phyloP scores from a whole-genome alignment of 345 rosid genomes.

The Barbarea vulgaris region DNA sequence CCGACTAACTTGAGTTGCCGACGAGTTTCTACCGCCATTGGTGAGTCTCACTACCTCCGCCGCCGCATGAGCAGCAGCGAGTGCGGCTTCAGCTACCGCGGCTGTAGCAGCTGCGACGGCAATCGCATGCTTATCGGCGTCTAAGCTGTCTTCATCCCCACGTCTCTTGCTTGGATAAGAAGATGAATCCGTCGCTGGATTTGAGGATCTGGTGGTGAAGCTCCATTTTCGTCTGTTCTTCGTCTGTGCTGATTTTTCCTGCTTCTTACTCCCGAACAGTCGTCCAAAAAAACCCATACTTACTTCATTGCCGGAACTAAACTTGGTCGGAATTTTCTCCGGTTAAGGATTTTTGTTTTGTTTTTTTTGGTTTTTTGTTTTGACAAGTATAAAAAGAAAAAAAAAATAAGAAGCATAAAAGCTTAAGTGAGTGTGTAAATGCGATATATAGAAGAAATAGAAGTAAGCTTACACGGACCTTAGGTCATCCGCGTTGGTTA shows the following conservation, averaged over 20 bases:
- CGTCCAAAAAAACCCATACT: slow-evolving; percentile 74
- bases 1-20: slow-evolving; percentile 24
- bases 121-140: slow-evolving; percentile 76
- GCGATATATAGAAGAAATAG: slow-evolving; percentile 19
- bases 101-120: slow-evolving; percentile 95
- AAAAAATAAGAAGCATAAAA: background rate
- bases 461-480: slow-evolving; percentile 9
- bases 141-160: slow-evolving; percentile 41
- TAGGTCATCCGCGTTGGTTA: slow-evolving; percentile 16
- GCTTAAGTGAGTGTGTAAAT: slow-evolving; percentile 10
- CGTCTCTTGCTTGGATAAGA: slow-evolving; percentile 31
- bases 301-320: slow-evolving; percentile 42
- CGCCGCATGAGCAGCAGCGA: slow-evolving; percentile 92
- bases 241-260: slow-evolving; percentile 29
- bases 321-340: slow-evolving; percentile 3
- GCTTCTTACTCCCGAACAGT: slow-evolving; percentile 62
- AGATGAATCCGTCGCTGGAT: slow-evolving; percentile 35
- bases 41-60: slow-evolving; percentile 93
- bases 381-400: background rate
- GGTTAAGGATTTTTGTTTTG: background rate
- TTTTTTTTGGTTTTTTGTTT: background rate
- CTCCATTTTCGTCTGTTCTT: slow-evolving; percentile 65
- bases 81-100: slow-evolving; percentile 87
- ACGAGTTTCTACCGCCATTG: slow-evolving; percentile 32
- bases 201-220: slow-evolving; percentile 59